phyloP scores from a whole-genome alignment of 352 stramenopile species.

The Globisporangium middletonii region DNA sequence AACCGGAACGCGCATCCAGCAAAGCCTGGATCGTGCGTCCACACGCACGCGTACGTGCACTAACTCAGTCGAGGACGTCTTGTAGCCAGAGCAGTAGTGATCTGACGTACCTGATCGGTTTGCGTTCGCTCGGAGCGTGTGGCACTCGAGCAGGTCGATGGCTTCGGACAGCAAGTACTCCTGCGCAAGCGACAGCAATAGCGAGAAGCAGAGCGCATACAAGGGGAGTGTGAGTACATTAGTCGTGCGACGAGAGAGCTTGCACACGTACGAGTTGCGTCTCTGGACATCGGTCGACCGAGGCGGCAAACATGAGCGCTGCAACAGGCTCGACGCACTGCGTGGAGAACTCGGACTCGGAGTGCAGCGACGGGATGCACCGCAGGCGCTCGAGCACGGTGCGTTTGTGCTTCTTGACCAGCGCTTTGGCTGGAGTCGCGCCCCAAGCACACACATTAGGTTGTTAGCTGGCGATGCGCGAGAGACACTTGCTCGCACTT shows the following conservation, averaged over 20 bases:
- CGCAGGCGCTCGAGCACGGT: slow-evolving; percentile 30
- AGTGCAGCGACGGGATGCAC: slow-evolving; percentile 22
- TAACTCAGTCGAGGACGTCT: neutral
- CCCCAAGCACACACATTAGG: neutral
- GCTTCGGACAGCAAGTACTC: slow-evolving; percentile 53
- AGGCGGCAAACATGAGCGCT: slow-evolving; percentile 56
- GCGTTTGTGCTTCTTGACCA: neutral
- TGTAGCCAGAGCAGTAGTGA: neutral
- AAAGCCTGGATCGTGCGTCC: slow-evolving; percentile 28
- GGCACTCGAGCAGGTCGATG: slow-evolving; percentile 42
- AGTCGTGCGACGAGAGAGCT: neutral
- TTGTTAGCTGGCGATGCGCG: neutral
- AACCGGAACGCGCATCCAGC: slow-evolving; percentile 53
- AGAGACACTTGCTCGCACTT: neutral
- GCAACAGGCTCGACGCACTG: slow-evolving; percentile 48
- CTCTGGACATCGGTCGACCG: slow-evolving; percentile 54
- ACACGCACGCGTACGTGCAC: slow-evolving; percentile 1
- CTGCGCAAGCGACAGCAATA: slow-evolving; percentile 17
- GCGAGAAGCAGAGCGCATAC: too few species aligned
- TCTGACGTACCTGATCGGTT: slow-evolving; percentile 36
- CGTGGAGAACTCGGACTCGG: slow-evolving; percentile 47
- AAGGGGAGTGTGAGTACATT: neutral
- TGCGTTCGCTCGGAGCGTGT: slow-evolving; percentile 30
- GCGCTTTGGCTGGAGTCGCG: neutral
- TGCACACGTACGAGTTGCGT: slow-evolving; percentile 35